Evolutionary conservation across 169 alveolate species (phyloP), one percentile per base, ranked within the genome.

Genomic region (Cryptosporidium viatorum): DNA sequence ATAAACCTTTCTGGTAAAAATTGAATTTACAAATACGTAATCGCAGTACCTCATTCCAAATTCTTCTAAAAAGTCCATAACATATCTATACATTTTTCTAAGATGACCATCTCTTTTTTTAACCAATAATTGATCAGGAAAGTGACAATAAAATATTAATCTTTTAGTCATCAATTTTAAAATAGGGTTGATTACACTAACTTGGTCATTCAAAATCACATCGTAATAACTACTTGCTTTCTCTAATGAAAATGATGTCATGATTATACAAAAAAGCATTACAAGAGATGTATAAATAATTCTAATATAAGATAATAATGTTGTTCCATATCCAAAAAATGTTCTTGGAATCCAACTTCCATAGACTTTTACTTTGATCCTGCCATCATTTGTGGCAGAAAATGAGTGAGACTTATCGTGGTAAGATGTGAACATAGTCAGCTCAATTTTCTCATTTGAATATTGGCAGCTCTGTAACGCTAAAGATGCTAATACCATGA

Each of bases 81-180:
- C 26, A 14, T 69, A 55, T 84, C 91, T 80, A 62, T 80, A 80
- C 8, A 80, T 5, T 12, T 50, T 67, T 65, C 80, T 62, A 6
- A 80, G 59, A 21, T 16, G 6, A 18, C 89, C 75, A 31, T 23
- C 31, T 26, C 69, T 60, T 62, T 65, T 43, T 18, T 3, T 23
- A 23, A 67, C 45, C 43, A 96, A 94, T 21, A 96, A 94, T 91
- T 95, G 95, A 87, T 96, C 99, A 8, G 99, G 98, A 86, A 92
- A 96, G 85, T 96, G 98, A 52, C 98, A 96, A 89, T 97, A 96
- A 92, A 96, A 97, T 50, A 97, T 91, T 41, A 92, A 87, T 92
- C 75, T 93, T 55, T 65, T 92, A 65, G 71, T 93, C 33, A 67
- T 92, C 50, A 85, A 94, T 94, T 26, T 94, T 85, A 43, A 95